Conservation (phyloP, 495 filamentous ascomycete species). For the Hypoxylon subgilvum region DNA sequence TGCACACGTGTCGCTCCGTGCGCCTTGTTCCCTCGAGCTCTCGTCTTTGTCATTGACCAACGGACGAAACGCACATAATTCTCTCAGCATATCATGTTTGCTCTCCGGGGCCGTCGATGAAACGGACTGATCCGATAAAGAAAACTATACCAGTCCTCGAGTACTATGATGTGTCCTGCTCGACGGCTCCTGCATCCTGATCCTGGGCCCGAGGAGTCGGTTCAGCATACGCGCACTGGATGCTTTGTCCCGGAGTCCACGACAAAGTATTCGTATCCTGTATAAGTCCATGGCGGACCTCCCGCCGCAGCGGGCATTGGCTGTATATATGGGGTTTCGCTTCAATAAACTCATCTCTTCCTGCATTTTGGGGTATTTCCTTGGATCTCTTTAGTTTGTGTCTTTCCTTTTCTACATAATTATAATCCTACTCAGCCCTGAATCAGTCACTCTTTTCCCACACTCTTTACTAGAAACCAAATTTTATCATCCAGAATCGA, state of each 20-base stretch:
- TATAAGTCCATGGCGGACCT: constrained; percentile 14
- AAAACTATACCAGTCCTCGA: neutral
- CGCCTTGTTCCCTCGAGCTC: constrained; percentile 8
- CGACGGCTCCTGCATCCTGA: neutral
- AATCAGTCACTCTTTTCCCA: constrained; percentile 9
- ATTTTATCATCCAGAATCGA: constrained; percentile 7
- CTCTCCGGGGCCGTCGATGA: neutral
- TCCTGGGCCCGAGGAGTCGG: neutral
- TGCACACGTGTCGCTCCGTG: neutral
- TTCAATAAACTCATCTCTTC: neutral
- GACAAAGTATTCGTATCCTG: constrained; percentile 18
- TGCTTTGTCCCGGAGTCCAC: constrained; percentile 7
- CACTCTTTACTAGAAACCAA: constrained; percentile 9
- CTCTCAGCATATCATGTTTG: constrained; percentile 1
- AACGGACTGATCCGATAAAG: constrained; percentile 6
- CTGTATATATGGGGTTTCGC: constrained; percentile 2
- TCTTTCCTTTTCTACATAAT: constrained; percentile 1
- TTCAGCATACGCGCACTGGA: neutral
- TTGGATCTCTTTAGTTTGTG: constrained; percentile 15
- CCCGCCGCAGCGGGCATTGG: neutral
- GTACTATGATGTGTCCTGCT: neutral
- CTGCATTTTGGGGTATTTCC: constrained; percentile 1
- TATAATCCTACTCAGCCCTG: neutral
- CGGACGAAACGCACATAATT: neutral
- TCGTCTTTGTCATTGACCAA: constrained; percentile 18